A percentile compares a stretch with the other conserved stretches of the same genome.
phyloP scores from a whole-genome alignment of 1,284 basidiomycete genomes.

The Tremellales sp. region DNA sequence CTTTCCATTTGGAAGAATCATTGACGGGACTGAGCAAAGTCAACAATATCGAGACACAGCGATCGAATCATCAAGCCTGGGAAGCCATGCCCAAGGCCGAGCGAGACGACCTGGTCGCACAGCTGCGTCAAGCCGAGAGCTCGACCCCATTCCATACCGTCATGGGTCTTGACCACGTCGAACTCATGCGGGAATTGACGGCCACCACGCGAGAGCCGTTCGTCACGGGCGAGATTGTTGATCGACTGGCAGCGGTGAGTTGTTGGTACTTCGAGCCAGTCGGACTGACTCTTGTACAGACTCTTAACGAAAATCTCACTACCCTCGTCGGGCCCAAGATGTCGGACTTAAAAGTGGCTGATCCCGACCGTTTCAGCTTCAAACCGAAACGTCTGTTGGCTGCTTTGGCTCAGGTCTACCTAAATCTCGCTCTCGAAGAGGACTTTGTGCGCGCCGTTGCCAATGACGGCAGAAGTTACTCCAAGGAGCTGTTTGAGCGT shows the following conservation, averaged over 20 bases:
- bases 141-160: conserved; percentile 81
- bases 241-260: conserved; percentile 86
- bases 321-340: conserved; percentile 79
- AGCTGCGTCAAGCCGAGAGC: conserved; percentile 72
- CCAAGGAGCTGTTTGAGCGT: conserved; percentile 74
- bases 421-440: conserved; percentile 76
- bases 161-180: conserved; percentile 81
- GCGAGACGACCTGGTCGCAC: conserved; percentile 76
- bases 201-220: conserved; percentile 88
- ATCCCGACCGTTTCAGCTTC: conserved; percentile 87
- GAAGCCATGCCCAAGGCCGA: conserved; percentile 62
- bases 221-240: conserved; percentile 94
- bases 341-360: conserved; percentile 71
- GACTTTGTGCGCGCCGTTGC: conserved; percentile 88
- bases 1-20: conserved; percentile 96
- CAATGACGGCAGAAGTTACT: conserved; percentile 87
- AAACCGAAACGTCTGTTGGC: conserved; percentile 77
- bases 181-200: conserved; percentile 86
- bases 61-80: conserved; percentile 71
- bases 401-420: conserved; percentile 85
- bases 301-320: conserved; percentile 85
- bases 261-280: too few relatives aligned
- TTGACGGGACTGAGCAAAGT: conserved; percentile 85
- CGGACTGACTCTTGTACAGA: conserved; percentile 15
- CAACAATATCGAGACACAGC: conserved; percentile 76